Base-by-base conservation (phyloP, 2,329 filamentous ascomycete species). In the Talaromyces albobiverticillius region DNA sequence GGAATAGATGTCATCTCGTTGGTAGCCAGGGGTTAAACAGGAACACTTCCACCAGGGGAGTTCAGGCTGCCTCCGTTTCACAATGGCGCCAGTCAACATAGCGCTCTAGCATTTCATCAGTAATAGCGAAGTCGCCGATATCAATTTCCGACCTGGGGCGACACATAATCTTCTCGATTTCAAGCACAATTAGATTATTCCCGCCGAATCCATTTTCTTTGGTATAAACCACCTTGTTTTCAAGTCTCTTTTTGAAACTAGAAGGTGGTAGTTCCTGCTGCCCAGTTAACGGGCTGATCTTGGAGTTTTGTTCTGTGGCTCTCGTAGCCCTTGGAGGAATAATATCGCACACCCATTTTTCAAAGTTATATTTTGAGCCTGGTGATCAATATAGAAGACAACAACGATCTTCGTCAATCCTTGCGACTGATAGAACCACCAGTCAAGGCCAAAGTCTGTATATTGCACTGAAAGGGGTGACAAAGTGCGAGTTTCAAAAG, bases 41-140 rank as follows among this genome's bases (percentile, higher is more conserved):
- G n/a, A n/a, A n/a, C n/a, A n/a, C n/a, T n/a, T n/a, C n/a, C n/a
- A n/a, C n/a, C n/a, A n/a, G n/a, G n/a, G n/a, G n/a, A n/a, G n/a
- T n/a, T n/a, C n/a, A 31, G 29, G 9, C 9, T 31, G 29, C 29
- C n/a, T n/a, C n/a, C n/a, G n/a, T 3, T 3, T 31, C 29, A 31
- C 29, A 40, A 7, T 11, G 3, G 7, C 18, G 73, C 60, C 36
- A 5, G 2, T 40, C 18, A 11, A 40, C n/a, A 10, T n/a, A 40
- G 10, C 7, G n/a, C n/a, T n/a, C 36, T 7, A 40, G 3, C 6
- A 18, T 22, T 18, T 18, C 7, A 22, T 40, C 36, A 18, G n/a
- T 22, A 40, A 40, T 18, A 18, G 18, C 14, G 6, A 40, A 40
- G 20, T 40, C 36, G n/a, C 18, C 10, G 20, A n/a, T n/a, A n/a